phyloP scores from a whole-genome alignment of 495 filamentous ascomycete genomes.

The Neurospora africana region DNA sequence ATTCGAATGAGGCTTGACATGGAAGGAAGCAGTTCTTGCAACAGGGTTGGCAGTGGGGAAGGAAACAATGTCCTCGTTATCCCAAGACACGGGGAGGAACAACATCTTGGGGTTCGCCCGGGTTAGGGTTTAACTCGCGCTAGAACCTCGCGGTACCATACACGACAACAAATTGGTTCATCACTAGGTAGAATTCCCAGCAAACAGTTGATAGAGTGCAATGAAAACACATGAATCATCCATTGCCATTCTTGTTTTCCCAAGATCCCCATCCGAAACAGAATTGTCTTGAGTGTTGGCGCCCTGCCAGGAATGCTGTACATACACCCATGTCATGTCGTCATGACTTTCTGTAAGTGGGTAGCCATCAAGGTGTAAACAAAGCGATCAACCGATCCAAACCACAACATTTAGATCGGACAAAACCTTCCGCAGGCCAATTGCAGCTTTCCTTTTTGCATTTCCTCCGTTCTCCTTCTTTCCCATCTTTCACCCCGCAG shows the following conservation, averaged over 20 bases:
- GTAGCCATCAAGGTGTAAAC: background rate
- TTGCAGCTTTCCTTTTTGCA: background rate
- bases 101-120: background rate
- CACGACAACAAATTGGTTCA: background rate
- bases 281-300: background rate
- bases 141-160: background rate
- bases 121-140: background rate
- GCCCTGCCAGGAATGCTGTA: background rate
- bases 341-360: background rate
- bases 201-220: background rate
- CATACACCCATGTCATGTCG: too few relatives aligned
- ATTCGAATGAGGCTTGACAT: too few relatives aligned
- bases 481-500: background rate
- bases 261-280: background rate
- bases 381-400: background rate
- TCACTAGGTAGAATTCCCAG: too few relatives aligned
- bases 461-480: background rate
- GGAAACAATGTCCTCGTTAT: background rate
- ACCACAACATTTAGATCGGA: background rate
- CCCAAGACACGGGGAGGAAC: background rate
- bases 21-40: too few relatives aligned
- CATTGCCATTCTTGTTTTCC: background rate
- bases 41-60: background rate
- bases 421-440: background rate
- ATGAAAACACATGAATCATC: background rate